These are phyloP conservation scores for Colletotrichum australisinense DNA, from an alignment of 2,329 filamentous ascomycete genomes.

Conservation along the genomic window DNA sequence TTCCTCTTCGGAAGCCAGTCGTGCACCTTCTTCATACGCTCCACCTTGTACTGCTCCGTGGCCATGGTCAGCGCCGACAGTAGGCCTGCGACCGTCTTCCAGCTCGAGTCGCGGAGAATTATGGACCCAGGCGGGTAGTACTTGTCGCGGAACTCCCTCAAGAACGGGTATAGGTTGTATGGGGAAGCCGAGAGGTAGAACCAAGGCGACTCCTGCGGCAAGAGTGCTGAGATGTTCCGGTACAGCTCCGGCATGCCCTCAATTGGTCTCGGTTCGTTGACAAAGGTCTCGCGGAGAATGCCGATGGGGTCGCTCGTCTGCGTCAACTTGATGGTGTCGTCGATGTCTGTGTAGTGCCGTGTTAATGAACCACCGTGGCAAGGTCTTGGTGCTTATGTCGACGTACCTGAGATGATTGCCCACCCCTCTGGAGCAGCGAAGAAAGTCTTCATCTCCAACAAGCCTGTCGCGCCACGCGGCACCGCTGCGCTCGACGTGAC, in stretches of 20 bases:
- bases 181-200: slow-evolving; percentile 96
- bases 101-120: slow-evolving; percentile 85
- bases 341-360: slow-evolving; percentile 72
- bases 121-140: slow-evolving; percentile 84
- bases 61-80: slow-evolving; percentile 82
- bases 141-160: slow-evolving; percentile 77
- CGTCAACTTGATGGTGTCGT: slow-evolving; percentile 96
- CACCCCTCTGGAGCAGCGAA: slow-evolving; percentile 84
- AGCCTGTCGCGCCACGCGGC: slow-evolving; percentile 62
- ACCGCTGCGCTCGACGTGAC: slow-evolving; percentile 62
- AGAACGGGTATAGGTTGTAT: slow-evolving; percentile 92
- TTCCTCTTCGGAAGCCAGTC: slow-evolving; percentile 81
- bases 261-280: slow-evolving; percentile 77
- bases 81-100: slow-evolving; percentile 85
- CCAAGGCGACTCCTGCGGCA: slow-evolving; percentile 75
- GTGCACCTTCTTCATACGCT: slow-evolving; percentile 82
- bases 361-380: slow-evolving; percentile 34
- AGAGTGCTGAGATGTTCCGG: slow-evolving; percentile 66
- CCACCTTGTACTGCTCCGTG: slow-evolving; percentile 88
- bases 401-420: slow-evolving; percentile 79
- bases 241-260: slow-evolving; percentile 89
- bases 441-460: slow-evolving; percentile 74
- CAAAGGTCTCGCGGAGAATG: slow-evolving; percentile 86
- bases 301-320: slow-evolving; percentile 83
- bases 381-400: not conserved